A percentile compares a stretch with the other conserved stretches of the same genome.
Evolutionary conservation across 1,284 basidiomycete genomes (phyloP).

Genomic region (Pisolithus thermaeus): DNA sequence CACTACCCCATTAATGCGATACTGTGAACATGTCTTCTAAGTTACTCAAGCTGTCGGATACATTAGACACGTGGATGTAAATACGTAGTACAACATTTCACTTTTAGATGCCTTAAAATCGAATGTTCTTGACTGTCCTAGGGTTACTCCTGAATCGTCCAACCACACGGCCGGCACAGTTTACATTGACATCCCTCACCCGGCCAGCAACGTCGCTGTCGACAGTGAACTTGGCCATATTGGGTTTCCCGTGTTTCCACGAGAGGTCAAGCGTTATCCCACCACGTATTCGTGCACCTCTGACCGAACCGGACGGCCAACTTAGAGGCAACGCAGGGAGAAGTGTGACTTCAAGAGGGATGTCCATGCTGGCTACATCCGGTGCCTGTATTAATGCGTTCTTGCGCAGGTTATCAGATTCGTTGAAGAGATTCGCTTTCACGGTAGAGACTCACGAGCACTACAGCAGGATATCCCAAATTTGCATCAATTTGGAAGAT

Average conservation of each 20-base stretch:
- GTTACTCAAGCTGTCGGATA: not conserved
- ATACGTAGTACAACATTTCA: not conserved
- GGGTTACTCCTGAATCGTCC: conserved; percentile 34
- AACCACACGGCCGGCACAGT: conserved; percentile 40
- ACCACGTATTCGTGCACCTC: conserved; percentile 54
- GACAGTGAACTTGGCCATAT: conserved; percentile 32
- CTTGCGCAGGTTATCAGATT: conserved; percentile 27
- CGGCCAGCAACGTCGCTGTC: conserved; percentile 35
- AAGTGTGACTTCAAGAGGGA: conserved; percentile 50
- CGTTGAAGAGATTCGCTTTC: not conserved
- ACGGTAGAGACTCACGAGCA: conserved; percentile 43
- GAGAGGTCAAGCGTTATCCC: conserved; percentile 50
- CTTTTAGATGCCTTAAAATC: conserved; percentile 9
- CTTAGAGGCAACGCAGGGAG: conserved; percentile 58
- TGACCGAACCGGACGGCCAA: conserved; percentile 57
- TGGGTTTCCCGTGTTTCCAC: conserved; percentile 47
- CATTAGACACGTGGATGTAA: not conserved
- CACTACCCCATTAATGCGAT: conserved; percentile 32
- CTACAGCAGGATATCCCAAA: conserved; percentile 58
- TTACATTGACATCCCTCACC: conserved; percentile 35
- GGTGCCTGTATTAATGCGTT: conserved; percentile 66
- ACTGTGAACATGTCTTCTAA: not conserved
- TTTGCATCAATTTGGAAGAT: conserved; percentile 79
- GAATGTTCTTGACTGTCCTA: conserved; percentile 29
- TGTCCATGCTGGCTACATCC: conserved; percentile 46